These are phyloP conservation scores for Carallia pectinifolia DNA, from an alignment of 345 rosid species.

Conservation along the genomic window DNA sequence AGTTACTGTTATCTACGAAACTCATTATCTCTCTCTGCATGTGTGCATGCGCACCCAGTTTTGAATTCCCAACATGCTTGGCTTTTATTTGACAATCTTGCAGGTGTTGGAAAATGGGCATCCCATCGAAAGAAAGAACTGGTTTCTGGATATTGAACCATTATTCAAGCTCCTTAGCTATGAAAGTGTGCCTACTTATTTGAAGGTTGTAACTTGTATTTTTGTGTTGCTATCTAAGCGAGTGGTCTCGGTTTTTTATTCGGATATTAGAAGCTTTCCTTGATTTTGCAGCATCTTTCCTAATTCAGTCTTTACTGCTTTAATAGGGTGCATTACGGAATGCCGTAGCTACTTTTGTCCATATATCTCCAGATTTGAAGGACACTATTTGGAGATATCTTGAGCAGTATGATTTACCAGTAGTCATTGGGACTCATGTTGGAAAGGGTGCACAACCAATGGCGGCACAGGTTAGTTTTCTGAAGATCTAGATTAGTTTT, in stretches of 20 bases:
- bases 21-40: too few species aligned
- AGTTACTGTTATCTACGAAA: too few species aligned
- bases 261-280: conserved; percentile 4
- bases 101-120: conserved; percentile 85
- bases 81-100: background rate
- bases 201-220: conserved; percentile 54
- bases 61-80: background rate
- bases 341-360: conserved; percentile 68
- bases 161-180: conserved; percentile 94
- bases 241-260: background rate
- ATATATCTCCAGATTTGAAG: conserved; percentile 68
- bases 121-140: conserved; percentile 73
- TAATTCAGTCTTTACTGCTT: conserved; percentile 18
- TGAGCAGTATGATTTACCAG: conserved; percentile 93
- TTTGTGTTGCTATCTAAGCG: conserved; percentile 12
- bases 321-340: conserved; percentile 88
- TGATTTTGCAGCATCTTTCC: background rate
- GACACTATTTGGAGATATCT: conserved; percentile 83
- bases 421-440: conserved; percentile 63
- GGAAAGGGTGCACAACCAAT: conserved; percentile 52
- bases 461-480: conserved; percentile 51
- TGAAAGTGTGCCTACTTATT: conserved; percentile 88
- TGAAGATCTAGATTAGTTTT: background rate
- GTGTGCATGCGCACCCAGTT: too few species aligned
- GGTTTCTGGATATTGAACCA: conserved; percentile 94